Percentiles rank a stretch among this genome's conserved stretches.
Conservation (phyloP, 1,284 basidiomycete genomes). For the Ceratobasidium sp. region DNA sequence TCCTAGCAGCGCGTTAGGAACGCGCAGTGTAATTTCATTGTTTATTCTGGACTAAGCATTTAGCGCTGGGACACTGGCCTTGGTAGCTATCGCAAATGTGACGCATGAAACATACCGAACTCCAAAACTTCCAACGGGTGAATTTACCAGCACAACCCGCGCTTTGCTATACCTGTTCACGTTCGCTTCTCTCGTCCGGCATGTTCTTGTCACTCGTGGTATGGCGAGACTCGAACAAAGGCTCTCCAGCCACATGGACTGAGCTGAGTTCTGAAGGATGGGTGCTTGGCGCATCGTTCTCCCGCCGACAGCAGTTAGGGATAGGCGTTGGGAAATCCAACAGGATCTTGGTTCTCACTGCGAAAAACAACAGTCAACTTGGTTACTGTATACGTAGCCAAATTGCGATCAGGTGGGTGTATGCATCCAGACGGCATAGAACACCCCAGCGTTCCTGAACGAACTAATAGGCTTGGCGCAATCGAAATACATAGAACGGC, state of each 20-base stretch:
- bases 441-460: conserved; percentile 41
- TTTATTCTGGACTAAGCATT: conserved; percentile 53
- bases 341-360: conserved; percentile 35
- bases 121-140: no score
- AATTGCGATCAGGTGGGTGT: conserved; percentile 22
- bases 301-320: conserved; percentile 46
- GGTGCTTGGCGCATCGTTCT: conserved; percentile 51
- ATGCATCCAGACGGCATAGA: conserved; percentile 48
- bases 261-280: conserved; percentile 54
- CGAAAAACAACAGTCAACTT: conserved; percentile 24
- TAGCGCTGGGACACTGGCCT: not conserved
- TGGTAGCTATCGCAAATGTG: no score
- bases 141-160: no score
- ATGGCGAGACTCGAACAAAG: conserved; percentile 15
- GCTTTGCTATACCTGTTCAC: not conserved
- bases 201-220: not conserved
- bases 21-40: conserved; percentile 46
- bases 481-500: not conserved
- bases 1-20: conserved; percentile 26
- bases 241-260: conserved; percentile 46
- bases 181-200: conserved; percentile 26
- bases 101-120: no score
- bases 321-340: conserved; percentile 44
- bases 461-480: not conserved
- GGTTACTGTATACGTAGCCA: conserved; percentile 31